Conservation (phyloP, 352 stramenopile genomes). For the Phytopythium helicoides region DNA sequence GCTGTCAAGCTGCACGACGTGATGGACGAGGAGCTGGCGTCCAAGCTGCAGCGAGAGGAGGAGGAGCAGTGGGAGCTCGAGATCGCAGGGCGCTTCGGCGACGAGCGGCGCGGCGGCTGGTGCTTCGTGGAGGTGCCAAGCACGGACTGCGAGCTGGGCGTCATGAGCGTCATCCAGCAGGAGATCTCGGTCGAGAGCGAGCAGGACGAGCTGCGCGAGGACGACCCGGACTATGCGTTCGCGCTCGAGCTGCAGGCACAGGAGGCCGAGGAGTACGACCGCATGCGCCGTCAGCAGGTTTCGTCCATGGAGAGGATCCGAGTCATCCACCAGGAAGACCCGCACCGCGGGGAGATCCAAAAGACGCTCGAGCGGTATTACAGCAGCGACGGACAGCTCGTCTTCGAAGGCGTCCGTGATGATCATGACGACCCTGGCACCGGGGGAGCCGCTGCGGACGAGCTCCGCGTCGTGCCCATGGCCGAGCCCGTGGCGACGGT, state of each 20-base stretch:
- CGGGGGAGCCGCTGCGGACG: neutral
- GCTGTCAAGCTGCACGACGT: conserved; percentile 59
- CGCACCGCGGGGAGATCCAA: conserved; percentile 41
- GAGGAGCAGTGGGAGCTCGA: conserved; percentile 65
- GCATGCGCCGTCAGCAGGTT: conserved; percentile 59
- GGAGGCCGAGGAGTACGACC: conserved; percentile 73
- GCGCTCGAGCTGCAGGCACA: conserved; percentile 68
- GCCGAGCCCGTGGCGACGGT: conserved; percentile 15
- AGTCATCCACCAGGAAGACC: conserved; percentile 51
- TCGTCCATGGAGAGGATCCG: conserved; percentile 66
- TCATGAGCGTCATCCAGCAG: conserved; percentile 76
- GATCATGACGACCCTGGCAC: conserved; percentile 13
- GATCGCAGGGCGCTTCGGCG: conserved; percentile 60
- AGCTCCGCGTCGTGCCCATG: conserved; percentile 4
- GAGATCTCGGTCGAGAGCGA: conserved; percentile 53
- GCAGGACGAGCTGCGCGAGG: conserved; percentile 14
- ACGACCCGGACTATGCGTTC: conserved; percentile 74
- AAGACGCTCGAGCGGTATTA: conserved; percentile 51
- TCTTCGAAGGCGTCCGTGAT: conserved; percentile 10
- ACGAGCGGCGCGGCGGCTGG: conserved; percentile 55
- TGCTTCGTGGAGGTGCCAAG: conserved; percentile 78
- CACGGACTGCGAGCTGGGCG: conserved; percentile 41
- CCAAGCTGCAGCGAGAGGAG: conserved; percentile 68
- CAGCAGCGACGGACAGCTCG: conserved; percentile 25
- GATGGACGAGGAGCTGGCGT: conserved; percentile 69